Base-by-base conservation (phyloP, 169 alveolate species). In the Plasmodium cynomolgi region DNA sequence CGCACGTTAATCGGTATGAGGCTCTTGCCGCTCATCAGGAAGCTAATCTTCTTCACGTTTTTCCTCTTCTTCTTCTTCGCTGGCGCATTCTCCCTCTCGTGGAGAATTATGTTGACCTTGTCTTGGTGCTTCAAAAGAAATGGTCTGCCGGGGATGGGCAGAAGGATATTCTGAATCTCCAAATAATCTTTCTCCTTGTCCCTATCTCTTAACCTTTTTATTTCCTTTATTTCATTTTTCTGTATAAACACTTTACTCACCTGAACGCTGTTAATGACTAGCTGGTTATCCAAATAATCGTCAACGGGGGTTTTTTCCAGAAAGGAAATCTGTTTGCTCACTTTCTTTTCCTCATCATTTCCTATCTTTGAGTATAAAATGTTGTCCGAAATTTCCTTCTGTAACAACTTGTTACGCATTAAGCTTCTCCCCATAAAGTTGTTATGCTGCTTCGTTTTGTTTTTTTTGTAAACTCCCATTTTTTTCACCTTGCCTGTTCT, bases 121-220 rank as follows among this genome's bases (percentile, higher is more conserved):
- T 93, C 92, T 23, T 96, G 96, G 26, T 92, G 68, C 15, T 39
- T 85, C 47, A 96, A 95, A 81, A 81, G 91, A 13, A 95, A 82
- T 8, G 96, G 92, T 17, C 96, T 84, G 8, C 96, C 96, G 41
- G 96, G 97, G 85, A 96, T 95, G 37, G 94, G 96, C 74, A 95
- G 56, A 74, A 95, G 95, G 26, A 96, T 96, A 29, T 92, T 81
- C 50, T 96, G 96, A 83, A 93, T 79, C 29, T 96, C 81, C 26
- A 34, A 26, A 15, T 85, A 83, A 37, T 82, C 94, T 41, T 83
- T 81, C 26, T n/a, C 31, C 23, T 75, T 84, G 34, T 92, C 73
- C 17, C 58, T 71, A 37, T 50, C 77, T 68, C 77, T 68, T 26
- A 68, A 3, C 33, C 34, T 84, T 58, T 81, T 88, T 75, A 81